These are phyloP conservation scores for Neofusicoccum sp. DNA, from an alignment of 2,329 filamentous ascomycete species.

Conservation along the genomic window DNA sequence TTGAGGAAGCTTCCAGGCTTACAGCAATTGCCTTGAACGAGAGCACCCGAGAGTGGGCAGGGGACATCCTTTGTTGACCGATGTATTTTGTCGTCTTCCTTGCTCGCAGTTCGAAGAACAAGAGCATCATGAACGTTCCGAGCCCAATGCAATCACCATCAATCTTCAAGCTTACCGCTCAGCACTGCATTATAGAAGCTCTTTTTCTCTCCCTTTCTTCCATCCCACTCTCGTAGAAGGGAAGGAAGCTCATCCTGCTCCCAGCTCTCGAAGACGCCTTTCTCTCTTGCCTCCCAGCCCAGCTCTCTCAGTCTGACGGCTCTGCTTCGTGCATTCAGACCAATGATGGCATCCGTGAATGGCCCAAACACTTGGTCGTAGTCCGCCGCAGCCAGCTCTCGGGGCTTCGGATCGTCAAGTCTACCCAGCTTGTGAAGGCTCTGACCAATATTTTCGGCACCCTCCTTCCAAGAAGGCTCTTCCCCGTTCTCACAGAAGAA, in stretches of 20 bases:
- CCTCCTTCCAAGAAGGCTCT: conserved; percentile 46
- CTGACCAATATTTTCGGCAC: conserved; percentile 39
- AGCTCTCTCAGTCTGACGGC: conserved; percentile 44
- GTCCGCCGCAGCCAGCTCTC: conserved; percentile 35
- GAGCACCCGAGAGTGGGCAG: too few relatives aligned
- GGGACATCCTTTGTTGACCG: too few relatives aligned
- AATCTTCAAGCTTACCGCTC: too few relatives aligned
- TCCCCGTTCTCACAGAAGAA: conserved; percentile 50
- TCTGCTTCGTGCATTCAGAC: conserved; percentile 44
- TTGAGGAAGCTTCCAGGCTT: too few relatives aligned
- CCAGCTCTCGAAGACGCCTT: conserved; percentile 39
- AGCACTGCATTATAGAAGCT: too few relatives aligned
- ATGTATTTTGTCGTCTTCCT: too few relatives aligned
- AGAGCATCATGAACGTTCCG: too few relatives aligned
- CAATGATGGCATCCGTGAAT: conserved; percentile 31
- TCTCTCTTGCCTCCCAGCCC: conserved; percentile 48
- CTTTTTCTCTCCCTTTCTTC: background rate
- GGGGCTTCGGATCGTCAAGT: conserved; percentile 37
- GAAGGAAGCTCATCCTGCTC: conserved; percentile 45
- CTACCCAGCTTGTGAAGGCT: conserved; percentile 39
- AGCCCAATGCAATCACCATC: too few relatives aligned
- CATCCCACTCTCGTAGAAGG: conserved; percentile 32
- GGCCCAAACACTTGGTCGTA: conserved; percentile 43
- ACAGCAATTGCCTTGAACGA: too few relatives aligned
- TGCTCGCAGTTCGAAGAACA: too few relatives aligned